Evolutionary conservation across 2,329 filamentous ascomycete species (phyloP).

Genomic region (Ophiostoma himal-ulmi): DNA sequence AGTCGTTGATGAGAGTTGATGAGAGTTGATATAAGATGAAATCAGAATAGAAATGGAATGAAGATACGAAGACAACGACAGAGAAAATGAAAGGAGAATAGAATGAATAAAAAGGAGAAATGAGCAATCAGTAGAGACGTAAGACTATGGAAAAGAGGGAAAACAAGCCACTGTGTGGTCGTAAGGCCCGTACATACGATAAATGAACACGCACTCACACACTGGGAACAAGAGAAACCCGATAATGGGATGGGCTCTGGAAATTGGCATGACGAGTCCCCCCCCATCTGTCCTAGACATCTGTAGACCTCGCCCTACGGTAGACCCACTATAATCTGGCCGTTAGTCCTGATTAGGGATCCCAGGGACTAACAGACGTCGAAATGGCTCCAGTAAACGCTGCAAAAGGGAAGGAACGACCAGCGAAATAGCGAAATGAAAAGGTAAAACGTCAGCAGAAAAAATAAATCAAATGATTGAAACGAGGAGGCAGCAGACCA

Average conservation of each 20-base stretch:
- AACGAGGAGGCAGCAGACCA: not conserved
- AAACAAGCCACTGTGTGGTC: not conserved
- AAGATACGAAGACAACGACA: not conserved
- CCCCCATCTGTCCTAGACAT: constrained; percentile 5
- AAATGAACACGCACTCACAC: not conserved
- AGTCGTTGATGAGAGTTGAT: not conserved
- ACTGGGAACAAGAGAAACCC: not conserved
- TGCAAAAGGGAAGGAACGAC: constrained; percentile 10
- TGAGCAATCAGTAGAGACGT: not conserved
- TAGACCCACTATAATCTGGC: not conserved
- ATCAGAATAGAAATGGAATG: not conserved
- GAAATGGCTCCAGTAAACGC: not conserved
- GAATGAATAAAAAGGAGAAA: not conserved
- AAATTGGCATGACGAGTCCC: constrained; percentile 13
- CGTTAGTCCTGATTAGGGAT: not conserved
- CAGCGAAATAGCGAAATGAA: not conserved
- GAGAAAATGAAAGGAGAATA: not conserved
- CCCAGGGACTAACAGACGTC: not conserved
- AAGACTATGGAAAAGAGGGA: not conserved
- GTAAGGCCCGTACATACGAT: constrained; percentile 7
- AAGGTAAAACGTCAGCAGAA: not conserved
- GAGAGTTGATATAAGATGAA: not conserved
- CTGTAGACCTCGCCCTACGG: constrained; percentile 1
- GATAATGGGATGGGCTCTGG: not conserved
- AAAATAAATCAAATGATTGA: not conserved